Percentiles rank a stretch among this genome's conserved stretches.
Conservation (phyloP, 768 basidiomycete genomes). For the Mrakia gelida region DNA sequence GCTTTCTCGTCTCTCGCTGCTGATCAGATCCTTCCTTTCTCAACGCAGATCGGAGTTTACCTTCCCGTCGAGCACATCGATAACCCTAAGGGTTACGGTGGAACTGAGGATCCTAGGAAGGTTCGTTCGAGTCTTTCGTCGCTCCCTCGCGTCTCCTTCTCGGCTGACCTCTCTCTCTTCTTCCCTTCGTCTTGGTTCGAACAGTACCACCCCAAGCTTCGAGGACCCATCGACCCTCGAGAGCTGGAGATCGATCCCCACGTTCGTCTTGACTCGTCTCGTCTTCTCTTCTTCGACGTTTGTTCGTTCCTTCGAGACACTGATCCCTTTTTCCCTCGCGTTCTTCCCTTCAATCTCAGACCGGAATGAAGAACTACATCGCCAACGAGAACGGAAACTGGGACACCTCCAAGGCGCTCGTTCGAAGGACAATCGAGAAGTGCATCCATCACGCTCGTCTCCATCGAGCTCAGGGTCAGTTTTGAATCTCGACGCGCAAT, state of each 20-base stretch:
- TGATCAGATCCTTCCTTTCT: no score
- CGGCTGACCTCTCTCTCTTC: no score
- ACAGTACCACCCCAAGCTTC: conserved; percentile 63
- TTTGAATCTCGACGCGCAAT: no score
- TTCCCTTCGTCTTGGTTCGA: no score
- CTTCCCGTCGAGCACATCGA: conserved; percentile 80
- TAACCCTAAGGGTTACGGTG: conserved; percentile 61
- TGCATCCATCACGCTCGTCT: conserved; percentile 73
- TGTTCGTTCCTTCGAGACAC: no score
- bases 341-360: conserved; percentile 37
- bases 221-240: conserved; percentile 74
- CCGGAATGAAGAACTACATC: conserved; percentile 94
- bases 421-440: conserved; percentile 61
- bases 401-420: conserved; percentile 60
- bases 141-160: no score
- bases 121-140: no score
- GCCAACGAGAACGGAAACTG: conserved; percentile 69
- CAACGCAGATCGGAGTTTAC: conserved; percentile 61
- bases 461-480: conserved; percentile 37
- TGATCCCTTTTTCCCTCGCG: no score
- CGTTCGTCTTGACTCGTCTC: no score
- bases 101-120: conserved; percentile 58
- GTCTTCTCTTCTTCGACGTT: no score
- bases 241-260: conserved; percentile 79
- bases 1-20: no score